phyloP scores from a whole-genome alignment of 768 basidiomycete species.

The Lentinus tigrinus region DNA sequence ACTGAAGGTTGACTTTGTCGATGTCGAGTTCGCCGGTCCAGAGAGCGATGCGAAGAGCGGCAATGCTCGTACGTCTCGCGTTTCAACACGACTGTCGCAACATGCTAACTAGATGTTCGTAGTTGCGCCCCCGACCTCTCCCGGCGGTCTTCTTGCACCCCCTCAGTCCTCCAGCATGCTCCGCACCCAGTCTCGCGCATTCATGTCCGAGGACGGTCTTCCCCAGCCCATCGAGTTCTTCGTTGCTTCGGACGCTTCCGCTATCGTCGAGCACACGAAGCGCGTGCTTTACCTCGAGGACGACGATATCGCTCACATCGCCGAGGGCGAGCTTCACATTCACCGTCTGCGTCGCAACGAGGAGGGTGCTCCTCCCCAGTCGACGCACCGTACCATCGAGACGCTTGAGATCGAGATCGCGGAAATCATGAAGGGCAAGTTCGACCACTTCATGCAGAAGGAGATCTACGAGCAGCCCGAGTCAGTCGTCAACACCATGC shows the following conservation, averaged over 20 bases:
- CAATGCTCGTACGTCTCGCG: constrained; percentile 40
- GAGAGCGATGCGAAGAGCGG: constrained; percentile 45
- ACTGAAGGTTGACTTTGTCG: constrained; percentile 99
- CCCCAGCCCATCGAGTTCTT: constrained; percentile 99
- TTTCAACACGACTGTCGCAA: background rate
- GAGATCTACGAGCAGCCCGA: constrained; percentile 99
- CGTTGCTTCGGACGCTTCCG: constrained; percentile 95
- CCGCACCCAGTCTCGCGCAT: constrained; percentile 94
- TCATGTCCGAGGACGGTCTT: constrained; percentile 97
- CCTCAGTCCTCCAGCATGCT: constrained; percentile 75
- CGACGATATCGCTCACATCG: constrained; percentile 97
- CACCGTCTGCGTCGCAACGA: constrained; percentile 94
- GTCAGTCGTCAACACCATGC: constrained; percentile 99
- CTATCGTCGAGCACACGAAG: constrained; percentile 98
- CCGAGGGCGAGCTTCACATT: constrained; percentile 97
- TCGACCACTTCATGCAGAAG: constrained; percentile 99
- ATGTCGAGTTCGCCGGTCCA: constrained; percentile 89
- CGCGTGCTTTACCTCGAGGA: constrained; percentile 98
- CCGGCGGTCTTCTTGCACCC: constrained; percentile 68
- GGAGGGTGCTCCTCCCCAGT: constrained; percentile 55
- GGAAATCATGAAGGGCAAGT: constrained; percentile 99
- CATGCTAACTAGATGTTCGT: constrained; percentile 31
- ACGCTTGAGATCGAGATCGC: constrained; percentile 98
- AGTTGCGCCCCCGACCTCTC: constrained; percentile 36
- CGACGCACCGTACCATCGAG: constrained; percentile 90